Evolutionary conservation across 2,329 filamentous ascomycete genomes (phyloP).

Genomic region (Blastomyces parvus): DNA sequence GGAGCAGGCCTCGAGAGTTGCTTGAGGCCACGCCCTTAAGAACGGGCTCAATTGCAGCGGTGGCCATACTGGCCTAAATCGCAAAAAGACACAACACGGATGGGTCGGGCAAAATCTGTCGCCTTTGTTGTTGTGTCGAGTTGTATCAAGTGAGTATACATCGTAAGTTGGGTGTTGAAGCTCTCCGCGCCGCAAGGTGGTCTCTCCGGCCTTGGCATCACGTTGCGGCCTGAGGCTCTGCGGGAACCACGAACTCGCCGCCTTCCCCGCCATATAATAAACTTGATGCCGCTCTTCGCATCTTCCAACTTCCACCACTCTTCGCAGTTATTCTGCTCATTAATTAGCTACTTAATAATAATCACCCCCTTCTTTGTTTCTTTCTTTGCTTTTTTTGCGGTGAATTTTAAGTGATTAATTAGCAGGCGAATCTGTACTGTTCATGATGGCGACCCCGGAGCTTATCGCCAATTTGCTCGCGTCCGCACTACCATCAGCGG

Average conservation of each 20-base stretch:
- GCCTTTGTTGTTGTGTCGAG: slow-evolving; percentile 8
- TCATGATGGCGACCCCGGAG: neutral
- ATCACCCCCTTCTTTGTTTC: neutral
- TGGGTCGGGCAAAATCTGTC: slow-evolving; percentile 15
- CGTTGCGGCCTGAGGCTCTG: slow-evolving; percentile 9
- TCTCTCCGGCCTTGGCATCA: slow-evolving; percentile 35
- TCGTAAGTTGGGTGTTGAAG: neutral
- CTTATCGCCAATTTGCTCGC: slow-evolving; percentile 24
- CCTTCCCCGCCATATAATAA: neutral
- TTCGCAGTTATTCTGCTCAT: neutral
- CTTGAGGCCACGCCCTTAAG: slow-evolving; percentile 69
- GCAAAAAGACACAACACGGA: slow-evolving; percentile 26
- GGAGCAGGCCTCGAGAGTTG: slow-evolving; percentile 74
- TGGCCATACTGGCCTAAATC: slow-evolving; percentile 16
- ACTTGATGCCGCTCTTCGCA: neutral
- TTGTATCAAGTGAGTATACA: neutral
- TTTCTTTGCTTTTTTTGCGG: neutral
- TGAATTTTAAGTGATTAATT: neutral
- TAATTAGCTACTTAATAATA: neutral
- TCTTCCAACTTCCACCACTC: neutral
- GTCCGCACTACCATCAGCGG: slow-evolving; percentile 24
- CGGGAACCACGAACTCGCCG: slow-evolving; percentile 14
- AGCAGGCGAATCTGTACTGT: neutral
- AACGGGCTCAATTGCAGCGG: slow-evolving; percentile 46
- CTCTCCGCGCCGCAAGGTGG: slow-evolving; percentile 32